phyloP scores from a whole-genome alignment of 345 rosid species.

The Melastoma malabathricum region DNA sequence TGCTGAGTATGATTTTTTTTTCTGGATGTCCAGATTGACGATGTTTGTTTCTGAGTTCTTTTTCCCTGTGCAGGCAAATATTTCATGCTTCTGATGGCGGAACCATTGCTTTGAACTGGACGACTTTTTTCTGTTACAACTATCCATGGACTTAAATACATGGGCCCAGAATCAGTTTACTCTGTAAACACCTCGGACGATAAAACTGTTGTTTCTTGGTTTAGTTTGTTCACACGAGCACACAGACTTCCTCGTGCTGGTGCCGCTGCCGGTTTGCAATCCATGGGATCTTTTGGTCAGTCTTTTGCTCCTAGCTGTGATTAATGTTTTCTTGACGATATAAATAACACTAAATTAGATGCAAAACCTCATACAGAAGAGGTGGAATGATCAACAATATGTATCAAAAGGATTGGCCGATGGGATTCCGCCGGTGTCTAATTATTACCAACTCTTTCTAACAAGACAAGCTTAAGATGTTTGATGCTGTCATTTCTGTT shows the following conservation, averaged over 20 bases:
- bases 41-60: not conserved
- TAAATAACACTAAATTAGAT: too few species aligned
- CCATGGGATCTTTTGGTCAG: slow-evolving; percentile 98
- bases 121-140: too few species aligned
- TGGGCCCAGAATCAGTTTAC: too few species aligned
- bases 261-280: slow-evolving; percentile 66
- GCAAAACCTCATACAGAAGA: too few species aligned
- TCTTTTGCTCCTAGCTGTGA: slow-evolving; percentile 4
- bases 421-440: not conserved
- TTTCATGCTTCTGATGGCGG: slow-evolving; percentile 78
- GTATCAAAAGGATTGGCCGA: not conserved
- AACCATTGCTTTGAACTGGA: slow-evolving; percentile 87
- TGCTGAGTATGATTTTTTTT: too few species aligned
- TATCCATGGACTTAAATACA: too few species aligned
- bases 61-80: slow-evolving; percentile 31
- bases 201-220: slow-evolving; percentile 7
- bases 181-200: slow-evolving; percentile 47
- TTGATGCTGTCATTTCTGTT: slow-evolving; percentile 3
- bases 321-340: too few species aligned
- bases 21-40: too few species aligned
- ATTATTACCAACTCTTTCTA: not conserved
- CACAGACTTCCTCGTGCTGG: slow-evolving; percentile 52
- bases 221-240: not conserved
- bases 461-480: not conserved
- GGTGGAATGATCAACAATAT: too few species aligned